Evolutionary conservation across 305 asterid species (phyloP), one percentile per base, ranked within the genome.

Genomic region (Ajuga reptans): DNA sequence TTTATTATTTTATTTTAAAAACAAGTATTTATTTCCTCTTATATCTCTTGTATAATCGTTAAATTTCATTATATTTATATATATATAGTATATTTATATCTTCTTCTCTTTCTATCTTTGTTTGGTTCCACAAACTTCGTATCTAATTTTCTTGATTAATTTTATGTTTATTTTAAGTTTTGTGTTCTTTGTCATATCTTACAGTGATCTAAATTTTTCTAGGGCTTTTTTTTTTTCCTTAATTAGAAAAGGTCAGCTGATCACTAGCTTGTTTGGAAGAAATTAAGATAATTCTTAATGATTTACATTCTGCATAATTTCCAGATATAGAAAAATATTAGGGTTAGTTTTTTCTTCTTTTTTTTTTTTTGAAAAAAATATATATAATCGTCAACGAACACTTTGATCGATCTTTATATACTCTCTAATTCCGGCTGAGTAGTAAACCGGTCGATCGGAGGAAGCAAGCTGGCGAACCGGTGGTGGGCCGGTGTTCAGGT

Each of bases 401-500:
- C 18, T 29, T 39, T 21, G 18, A 29, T 51, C 33, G 50, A 43
- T 45, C 18, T 54, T 16, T 3, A 43, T 60, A 56, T 57, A 17
- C 49, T 14, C 14, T 15, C 41, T n/a, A 11, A 34, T 69, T 46
- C 56, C 10, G 9, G 37, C 16, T 16, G 33, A 43, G 63, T 29
- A 14, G 33, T 2, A 14, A 24, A 34, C 72, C 50, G 65, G 65
- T 67, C 39, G 42, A 58, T 61, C 37, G 10, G 12, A 39, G 63
- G 8, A 9, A 63, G 78, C 51, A 64, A 74, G 0, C 72, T 85
- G 92, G 84, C 95, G 17, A 87, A 83, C 56, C 82, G 84, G 73
- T 89, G 95, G 96, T 89, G 96, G 96, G 82, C 81, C 42, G 94
- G 88, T 4, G 86, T 61, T 51, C 89, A 79, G 71, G 82, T 69